Evolutionary conservation across 2,329 filamentous ascomycete genomes (phyloP), one percentile per base, ranked within the genome.

Genomic region (Cladosporium sp.): DNA sequence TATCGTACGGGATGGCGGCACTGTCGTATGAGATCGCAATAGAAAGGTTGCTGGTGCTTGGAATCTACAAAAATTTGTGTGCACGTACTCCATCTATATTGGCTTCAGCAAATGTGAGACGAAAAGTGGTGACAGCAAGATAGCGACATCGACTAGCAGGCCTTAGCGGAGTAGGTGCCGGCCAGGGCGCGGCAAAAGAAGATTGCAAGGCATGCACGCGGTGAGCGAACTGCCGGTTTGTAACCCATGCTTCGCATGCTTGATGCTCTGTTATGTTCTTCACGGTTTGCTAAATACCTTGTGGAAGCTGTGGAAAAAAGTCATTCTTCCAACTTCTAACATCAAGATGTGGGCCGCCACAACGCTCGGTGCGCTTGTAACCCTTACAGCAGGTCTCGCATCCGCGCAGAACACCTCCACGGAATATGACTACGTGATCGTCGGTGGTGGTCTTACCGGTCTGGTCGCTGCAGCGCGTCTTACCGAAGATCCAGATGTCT

Each of bases 361-460:
- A 30, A 54, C 49, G 28, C 49, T 54, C 8, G 49, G 41, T 21
- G 41, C 41, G 41, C 41, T 47, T 12, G 41, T 54, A 30, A 30
- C 49, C 26, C 18, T 26, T 21, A 30, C 49, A 26, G 49, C 49
- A 54, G 49, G 49, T 30, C 18, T 30, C 3, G 49, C n/a, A 28
- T 54, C 49, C 3, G 49, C 3, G 14, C 49, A 54, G 26, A 54
- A 54, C 26, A 18, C 49, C 11, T 52, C 49, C 12, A 38, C 28
- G n/a, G 66, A 70, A 15, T 74, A 71, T 47, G 74, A 75, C 63
- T 75, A 72, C 59, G 68, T 75, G 21, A 66, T 76, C 32, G 59
- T 72, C 30, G 75, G 75, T 30, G 75, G 74, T 32, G 74, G 74
- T 7, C 75, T 74, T 11, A 71, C 72, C 61, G 74, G 74, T n/a